Percentiles rank a stretch among this genome's conserved stretches.
phyloP scores from a whole-genome alignment of 2,329 filamentous ascomycete genomes.

The Penicillium psychrosexuale region DNA sequence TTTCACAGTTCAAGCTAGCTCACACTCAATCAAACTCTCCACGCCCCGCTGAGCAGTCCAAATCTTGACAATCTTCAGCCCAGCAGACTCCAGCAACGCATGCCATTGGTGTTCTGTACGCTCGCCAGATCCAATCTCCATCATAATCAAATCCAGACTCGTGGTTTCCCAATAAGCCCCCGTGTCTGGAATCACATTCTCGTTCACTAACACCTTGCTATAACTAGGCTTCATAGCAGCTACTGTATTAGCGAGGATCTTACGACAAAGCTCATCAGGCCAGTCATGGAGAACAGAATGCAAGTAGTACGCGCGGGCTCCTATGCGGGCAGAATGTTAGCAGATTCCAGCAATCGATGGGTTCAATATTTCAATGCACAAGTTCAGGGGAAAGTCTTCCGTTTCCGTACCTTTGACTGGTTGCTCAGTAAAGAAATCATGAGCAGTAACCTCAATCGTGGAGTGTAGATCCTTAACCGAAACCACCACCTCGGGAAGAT shows the following conservation, averaged over 20 bases:
- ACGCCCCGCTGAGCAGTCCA: conserved; percentile 23
- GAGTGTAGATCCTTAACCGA: conserved; percentile 11
- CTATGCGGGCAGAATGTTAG: conserved; percentile 16
- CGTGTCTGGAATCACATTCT: conserved; percentile 41
- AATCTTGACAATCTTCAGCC: conserved; percentile 37
- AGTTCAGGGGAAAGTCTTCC: not conserved
- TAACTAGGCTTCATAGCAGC: conserved; percentile 40
- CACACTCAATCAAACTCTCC: conserved; percentile 27
- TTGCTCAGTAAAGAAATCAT: conserved; percentile 49
- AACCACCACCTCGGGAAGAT: conserved; percentile 41
- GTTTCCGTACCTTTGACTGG: conserved; percentile 39
- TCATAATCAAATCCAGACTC: conserved; percentile 44
- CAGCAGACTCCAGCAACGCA: conserved; percentile 30
- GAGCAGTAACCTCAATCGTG: conserved; percentile 7
- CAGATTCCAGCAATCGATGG: not conserved
- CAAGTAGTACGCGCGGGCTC: conserved; percentile 38
- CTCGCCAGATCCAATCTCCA: conserved; percentile 39
- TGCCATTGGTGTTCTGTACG: conserved; percentile 43
- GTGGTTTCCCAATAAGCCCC: conserved; percentile 32
- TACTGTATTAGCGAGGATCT: conserved; percentile 30
- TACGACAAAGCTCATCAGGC: conserved; percentile 30
- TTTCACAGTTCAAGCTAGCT: conserved; percentile 10
- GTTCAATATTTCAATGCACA: not conserved
- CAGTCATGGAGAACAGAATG: conserved; percentile 38
- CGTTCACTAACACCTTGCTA: conserved; percentile 46